These are phyloP conservation scores for Yamadazyma phyllophila DNA, from an alignment of 805 yeast genomes.

Conservation along the genomic window DNA sequence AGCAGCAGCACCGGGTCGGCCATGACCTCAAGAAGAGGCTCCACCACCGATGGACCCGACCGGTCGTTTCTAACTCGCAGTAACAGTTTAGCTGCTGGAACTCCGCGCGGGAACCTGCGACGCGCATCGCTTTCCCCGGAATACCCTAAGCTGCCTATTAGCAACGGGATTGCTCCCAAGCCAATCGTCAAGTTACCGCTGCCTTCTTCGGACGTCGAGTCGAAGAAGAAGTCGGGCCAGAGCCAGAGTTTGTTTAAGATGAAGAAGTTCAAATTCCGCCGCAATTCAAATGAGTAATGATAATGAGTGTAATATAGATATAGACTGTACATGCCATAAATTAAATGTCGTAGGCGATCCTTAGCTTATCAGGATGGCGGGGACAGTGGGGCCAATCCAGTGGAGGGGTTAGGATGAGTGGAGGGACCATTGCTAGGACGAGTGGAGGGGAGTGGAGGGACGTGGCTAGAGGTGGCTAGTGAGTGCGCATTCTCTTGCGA, in stretches of 20 bases:
- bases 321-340: constrained; percentile 1
- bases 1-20: background rate
- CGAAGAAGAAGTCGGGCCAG: constrained; percentile 8
- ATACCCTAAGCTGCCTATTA: constrained; percentile 16
- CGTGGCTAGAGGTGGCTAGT: no score
- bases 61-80: background rate
- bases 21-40: background rate
- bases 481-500: no score
- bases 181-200: constrained; percentile 14
- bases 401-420: no score
- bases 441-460: no score
- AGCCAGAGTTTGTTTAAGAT: constrained; percentile 11
- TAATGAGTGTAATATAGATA: constrained; percentile 11
- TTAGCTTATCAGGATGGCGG: no score
- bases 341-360: background rate
- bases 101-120: background rate
- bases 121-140: constrained; percentile 9
- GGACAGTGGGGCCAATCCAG: no score
- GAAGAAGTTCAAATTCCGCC: constrained; percentile 29
- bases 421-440: no score
- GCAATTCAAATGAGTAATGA: constrained; percentile 24
- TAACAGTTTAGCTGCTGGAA: constrained; percentile 1
- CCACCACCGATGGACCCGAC: background rate
- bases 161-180: constrained; percentile 6
- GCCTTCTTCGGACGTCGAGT: constrained; percentile 17